A percentile compares a stretch with the other conserved stretches of the same genome.
phyloP scores from a whole-genome alignment of 2,329 filamentous ascomycete species.

The Zymoseptoria crescenta region DNA sequence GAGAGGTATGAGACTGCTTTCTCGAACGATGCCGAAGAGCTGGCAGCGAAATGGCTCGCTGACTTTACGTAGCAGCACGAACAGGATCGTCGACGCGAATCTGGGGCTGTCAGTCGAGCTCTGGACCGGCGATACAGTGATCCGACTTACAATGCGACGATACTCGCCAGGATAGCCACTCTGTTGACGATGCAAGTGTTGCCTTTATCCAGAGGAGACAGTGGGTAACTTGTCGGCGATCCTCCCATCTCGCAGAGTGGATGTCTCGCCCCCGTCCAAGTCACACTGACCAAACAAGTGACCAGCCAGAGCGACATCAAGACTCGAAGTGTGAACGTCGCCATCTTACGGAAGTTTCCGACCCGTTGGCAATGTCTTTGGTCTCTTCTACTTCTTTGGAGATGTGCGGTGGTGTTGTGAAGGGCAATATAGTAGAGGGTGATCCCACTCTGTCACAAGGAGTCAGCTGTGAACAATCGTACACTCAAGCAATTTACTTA shows the following conservation, averaged over 20 bases:
- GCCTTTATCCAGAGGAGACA: conserved; percentile 12
- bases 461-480: conserved; percentile 1
- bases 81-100: conserved; percentile 15
- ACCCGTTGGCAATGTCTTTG: conserved; percentile 12
- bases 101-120: conserved; percentile 10
- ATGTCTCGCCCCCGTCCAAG: conserved; percentile 18
- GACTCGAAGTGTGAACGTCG: conserved; percentile 13
- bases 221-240: neutral
- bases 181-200: conserved; percentile 22
- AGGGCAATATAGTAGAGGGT: conserved; percentile 15
- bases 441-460: conserved; percentile 8
- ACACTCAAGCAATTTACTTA: neutral
- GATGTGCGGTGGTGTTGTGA: conserved; percentile 14
- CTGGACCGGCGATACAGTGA: neutral
- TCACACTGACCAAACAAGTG: conserved; percentile 19
- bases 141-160: conserved; percentile 19
- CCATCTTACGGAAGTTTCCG: conserved; percentile 11
- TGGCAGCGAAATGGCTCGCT: conserved; percentile 18
- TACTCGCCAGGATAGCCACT: conserved; percentile 16
- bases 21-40: conserved; percentile 19
- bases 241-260: conserved; percentile 11
- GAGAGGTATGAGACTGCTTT: conserved; percentile 14
- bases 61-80: conserved; percentile 21
- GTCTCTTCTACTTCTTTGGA: conserved; percentile 7
- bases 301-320: conserved; percentile 21